Base-by-base conservation (phyloP, 1,284 basidiomycete genomes). In the Papiliotrema fonsecae region DNA sequence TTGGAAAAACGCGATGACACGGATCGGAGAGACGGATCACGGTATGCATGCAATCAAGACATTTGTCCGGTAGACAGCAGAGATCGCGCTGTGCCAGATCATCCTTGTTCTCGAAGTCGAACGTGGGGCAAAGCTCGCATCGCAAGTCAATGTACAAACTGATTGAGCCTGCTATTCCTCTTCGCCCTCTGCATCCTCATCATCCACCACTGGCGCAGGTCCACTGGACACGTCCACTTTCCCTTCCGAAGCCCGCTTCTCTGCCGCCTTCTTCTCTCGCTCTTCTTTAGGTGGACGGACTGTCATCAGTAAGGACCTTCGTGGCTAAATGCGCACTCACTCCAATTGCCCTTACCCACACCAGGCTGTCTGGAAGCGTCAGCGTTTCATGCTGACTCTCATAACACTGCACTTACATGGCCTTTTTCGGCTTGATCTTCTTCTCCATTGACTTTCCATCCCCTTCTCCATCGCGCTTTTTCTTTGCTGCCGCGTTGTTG, bases 301-400 rank as follows among this genome's bases (percentile, higher is more conserved):
- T 67, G 27, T 1, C 36, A 10, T 35, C 2, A 38, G 42, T 56
- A 39, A 52, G 55, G 19, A 44, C 14, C 11, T 35, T 14, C 7
- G 22, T 13, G n/a, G 18, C n/a, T 39, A 30, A 28, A n/a, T n/a
- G n/a, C 30, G 36, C 1, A 65, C 65, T 60, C 52, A 67, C 65
- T 61, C 70, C 70, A 72, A 53, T 72, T 72, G 24, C 70, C 70
- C 52, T 70, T 72, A 16, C 70, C 70, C 9, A 70, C 63, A 18
- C 69, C 69, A 0, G 60, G 60, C 54, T 61, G 57, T n/a, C 61
- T 64, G 27, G 5, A 45, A 26, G n/a, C 7, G 27, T 30, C 37
- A 46, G 36, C 7, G 11, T 19, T 7, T 7, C 6, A n/a, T n/a
- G 6, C 6, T 6, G 41, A 18, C 21, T 6, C 36, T 37, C 49